These are phyloP conservation scores for Trypanosoma vivax DNA, from an alignment of 208 protist species.

Conservation along the genomic window DNA sequence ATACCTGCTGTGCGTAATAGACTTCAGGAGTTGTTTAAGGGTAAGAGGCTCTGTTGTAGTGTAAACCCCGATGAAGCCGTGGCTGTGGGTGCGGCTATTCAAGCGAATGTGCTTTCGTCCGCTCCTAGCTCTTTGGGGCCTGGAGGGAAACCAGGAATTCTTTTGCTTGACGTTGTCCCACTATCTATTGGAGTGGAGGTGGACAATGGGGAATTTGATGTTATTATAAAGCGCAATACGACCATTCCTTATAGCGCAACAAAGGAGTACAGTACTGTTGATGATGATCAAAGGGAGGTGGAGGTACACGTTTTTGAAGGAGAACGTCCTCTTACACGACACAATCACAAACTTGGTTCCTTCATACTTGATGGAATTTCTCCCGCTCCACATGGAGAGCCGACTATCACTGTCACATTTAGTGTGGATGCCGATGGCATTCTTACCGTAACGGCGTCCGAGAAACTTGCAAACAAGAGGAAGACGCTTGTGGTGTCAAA, in stretches of 20 bases:
- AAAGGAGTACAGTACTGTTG: slow-evolving; percentile 95
- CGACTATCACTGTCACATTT: slow-evolving; percentile 97
- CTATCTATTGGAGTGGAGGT: slow-evolving; percentile 96
- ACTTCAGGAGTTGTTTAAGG: slow-evolving; percentile 55
- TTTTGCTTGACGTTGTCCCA: slow-evolving; percentile 94
- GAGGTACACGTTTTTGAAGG: slow-evolving; percentile 99
- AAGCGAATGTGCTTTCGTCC: slow-evolving; percentile 87
- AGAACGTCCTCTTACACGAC: slow-evolving; percentile 94
- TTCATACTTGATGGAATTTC: slow-evolving; percentile 93
- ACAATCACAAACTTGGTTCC: slow-evolving; percentile 98
- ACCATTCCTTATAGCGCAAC: slow-evolving; percentile 77
- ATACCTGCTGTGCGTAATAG: slow-evolving; percentile 96
- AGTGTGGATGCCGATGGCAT: slow-evolving; percentile 98
- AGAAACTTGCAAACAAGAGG: slow-evolving; percentile 88
- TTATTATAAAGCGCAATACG: slow-evolving; percentile 84
- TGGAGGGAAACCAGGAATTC: slow-evolving; percentile 84
- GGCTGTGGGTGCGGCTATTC: slow-evolving; percentile 98
- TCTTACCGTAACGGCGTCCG: slow-evolving; percentile 94
- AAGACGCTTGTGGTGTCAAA: slow-evolving; percentile 94
- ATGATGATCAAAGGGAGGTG: slow-evolving; percentile 98
- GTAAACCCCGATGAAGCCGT: slow-evolving; percentile 97
- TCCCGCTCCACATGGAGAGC: slow-evolving; percentile 93
- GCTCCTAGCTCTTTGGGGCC: not conserved
- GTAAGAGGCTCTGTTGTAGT: slow-evolving; percentile 91
- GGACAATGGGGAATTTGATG: slow-evolving; percentile 92